Percentiles rank a stretch among this genome's conserved stretches.
phyloP scores from a whole-genome alignment of 225 moss, liverwort and hornwort genomes.

The Thuidium tamariscinum region DNA sequence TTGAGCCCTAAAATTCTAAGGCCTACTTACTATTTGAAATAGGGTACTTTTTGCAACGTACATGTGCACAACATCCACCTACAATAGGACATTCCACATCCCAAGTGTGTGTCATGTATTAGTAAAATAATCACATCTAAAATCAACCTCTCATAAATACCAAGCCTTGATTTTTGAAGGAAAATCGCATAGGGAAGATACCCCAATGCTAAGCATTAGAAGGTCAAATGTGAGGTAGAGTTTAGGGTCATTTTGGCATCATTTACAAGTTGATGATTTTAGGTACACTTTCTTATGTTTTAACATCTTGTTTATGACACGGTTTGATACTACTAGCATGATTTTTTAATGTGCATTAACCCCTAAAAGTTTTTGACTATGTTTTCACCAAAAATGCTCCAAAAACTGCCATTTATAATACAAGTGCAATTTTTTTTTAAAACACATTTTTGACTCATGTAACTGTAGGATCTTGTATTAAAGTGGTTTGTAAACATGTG shows the following conservation, averaged over 20 bases:
- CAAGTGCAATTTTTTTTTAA: too few species aligned
- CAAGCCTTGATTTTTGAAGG: not conserved
- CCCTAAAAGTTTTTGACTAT: too few species aligned
- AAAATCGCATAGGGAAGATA: accelerated
- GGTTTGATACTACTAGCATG: not conserved
- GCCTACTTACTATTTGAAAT: accelerated
- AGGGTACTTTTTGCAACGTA: not conserved
- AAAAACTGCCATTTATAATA: too few species aligned
- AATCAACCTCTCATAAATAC: accelerated
- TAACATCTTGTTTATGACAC: too few species aligned
- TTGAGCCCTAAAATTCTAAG: accelerated
- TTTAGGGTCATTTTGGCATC: not conserved
- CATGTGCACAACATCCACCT: accelerated
- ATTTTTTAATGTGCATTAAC: not conserved
- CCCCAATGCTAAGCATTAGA: accelerated
- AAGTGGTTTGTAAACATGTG: too few species aligned
- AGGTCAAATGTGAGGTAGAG: not conserved
- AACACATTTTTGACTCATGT: too few species aligned
- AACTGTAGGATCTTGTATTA: too few species aligned
- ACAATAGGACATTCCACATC: not conserved
- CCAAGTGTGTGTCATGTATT: accelerated
- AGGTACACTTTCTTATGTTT: not conserved
- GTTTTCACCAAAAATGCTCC: too few species aligned
- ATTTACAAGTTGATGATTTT: not conserved
- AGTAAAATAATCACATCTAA: accelerated